Conservation (phyloP, 1,139 yeast species). For the Candida labiduridarum region DNA sequence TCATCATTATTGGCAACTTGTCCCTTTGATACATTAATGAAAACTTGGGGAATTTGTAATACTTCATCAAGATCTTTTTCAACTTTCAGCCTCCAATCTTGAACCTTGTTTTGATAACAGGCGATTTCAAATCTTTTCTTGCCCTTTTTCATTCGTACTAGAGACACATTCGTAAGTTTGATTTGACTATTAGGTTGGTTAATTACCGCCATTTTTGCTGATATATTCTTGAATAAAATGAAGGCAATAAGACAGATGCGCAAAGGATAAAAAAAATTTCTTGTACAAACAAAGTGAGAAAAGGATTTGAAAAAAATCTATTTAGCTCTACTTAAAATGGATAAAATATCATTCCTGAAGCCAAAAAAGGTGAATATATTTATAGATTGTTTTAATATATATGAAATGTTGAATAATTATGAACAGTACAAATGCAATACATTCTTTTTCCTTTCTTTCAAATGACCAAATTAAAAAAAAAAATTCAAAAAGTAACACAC, state of each 20-base stretch:
- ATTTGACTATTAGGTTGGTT: slow-evolving; percentile 90
- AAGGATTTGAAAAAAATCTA: not conserved
- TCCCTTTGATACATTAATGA: slow-evolving; percentile 91
- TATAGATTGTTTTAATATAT: not conserved
- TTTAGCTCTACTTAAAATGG: not conserved
- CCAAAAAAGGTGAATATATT: not conserved
- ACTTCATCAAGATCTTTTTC: slow-evolving; percentile 97
- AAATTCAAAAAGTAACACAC: not conserved
- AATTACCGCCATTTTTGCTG: slow-evolving; percentile 52
- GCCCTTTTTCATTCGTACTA: slow-evolving; percentile 88
- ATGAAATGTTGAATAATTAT: not conserved
- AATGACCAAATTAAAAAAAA: not conserved
- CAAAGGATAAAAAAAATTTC: not conserved
- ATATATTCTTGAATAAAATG: not conserved
- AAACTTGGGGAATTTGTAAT: slow-evolving; percentile 92
- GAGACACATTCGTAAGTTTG: slow-evolving; percentile 88
- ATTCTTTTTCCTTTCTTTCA: not conserved
- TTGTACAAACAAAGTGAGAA: not conserved
- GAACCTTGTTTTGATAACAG: slow-evolving; percentile 95
- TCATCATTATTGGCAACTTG: slow-evolving; percentile 92
- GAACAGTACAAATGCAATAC: not conserved
- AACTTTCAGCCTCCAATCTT: slow-evolving; percentile 86
- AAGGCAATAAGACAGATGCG: not conserved
- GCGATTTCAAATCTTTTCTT: slow-evolving; percentile 93
- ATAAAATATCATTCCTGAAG: not conserved